Percentiles rank a stretch among this genome's conserved stretches.
Conservation (phyloP, 2,329 filamentous ascomycete genomes). For the Akanthomyces uredinophilus region DNA sequence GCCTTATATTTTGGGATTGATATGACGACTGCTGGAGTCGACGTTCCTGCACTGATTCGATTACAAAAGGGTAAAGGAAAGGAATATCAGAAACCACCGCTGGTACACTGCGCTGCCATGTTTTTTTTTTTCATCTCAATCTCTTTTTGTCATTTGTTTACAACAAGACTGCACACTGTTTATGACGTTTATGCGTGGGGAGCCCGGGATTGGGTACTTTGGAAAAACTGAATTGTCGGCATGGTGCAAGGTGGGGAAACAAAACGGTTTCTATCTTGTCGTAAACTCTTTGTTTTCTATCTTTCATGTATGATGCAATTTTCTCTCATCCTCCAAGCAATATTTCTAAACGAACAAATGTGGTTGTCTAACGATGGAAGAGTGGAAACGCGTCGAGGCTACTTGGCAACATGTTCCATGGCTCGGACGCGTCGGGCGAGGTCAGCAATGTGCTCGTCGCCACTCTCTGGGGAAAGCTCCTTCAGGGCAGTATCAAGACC, state of each 20-base stretch:
- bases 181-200: background rate
- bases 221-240: background rate
- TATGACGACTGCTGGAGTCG: constrained; percentile 11
- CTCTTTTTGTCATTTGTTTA: constrained; percentile 8
- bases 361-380: constrained; percentile 17
- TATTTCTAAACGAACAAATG: background rate
- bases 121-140: constrained; percentile 14
- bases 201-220: background rate
- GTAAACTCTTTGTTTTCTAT: constrained; percentile 37
- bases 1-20: constrained; percentile 4
- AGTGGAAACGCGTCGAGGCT: background rate
- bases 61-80: constrained; percentile 4
- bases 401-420: constrained; percentile 35
- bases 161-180: constrained; percentile 8
- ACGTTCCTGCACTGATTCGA: constrained; percentile 5
- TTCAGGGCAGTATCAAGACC: constrained; percentile 70
- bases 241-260: background rate
- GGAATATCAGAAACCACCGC: background rate
- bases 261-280: constrained; percentile 3
- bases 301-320: constrained; percentile 11
- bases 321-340: constrained; percentile 12
- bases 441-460: constrained; percentile 80
- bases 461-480: constrained; percentile 67
- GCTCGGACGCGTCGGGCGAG: constrained; percentile 66
- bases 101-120: constrained; percentile 1